Base-by-base conservation (phyloP, 2,329 filamentous ascomycete species). In the Penicillium sumatraense region DNA sequence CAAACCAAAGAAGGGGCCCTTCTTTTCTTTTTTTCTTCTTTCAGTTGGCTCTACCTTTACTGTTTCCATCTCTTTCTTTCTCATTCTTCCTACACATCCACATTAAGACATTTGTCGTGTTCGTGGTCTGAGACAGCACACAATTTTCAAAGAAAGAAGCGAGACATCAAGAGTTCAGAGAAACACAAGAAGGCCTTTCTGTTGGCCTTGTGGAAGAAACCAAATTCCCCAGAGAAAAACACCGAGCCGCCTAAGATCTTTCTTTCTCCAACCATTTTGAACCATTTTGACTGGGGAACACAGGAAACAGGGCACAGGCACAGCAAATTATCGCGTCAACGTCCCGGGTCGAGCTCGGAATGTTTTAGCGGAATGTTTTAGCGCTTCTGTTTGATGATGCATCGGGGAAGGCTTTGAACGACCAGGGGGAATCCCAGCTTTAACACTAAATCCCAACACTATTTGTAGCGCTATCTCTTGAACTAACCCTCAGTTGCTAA, bases 331-430 rank as follows among this genome's bases (percentile, higher is more conserved):
- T 49, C 44, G 49, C 38, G 47, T 53, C 51, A 55, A 56, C 55
- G 50, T 53, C 38, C 51, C 56, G 44, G 53, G 51, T 50, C 54
- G 59, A 61, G 47, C 56, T 62, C 59, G 57, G 63, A 60, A 60
- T 59, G 59, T 62, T 24, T 62, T 52, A 51, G 56, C 51, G 57
- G 62, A 60, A 61, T 59, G 60, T 62, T 24, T 62, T 52, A 48
- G 54, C 51, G 57, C 56, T 59, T n/a, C 58, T 66, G 62, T 68
- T 68, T 69, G 67, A 62, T 63, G 53, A n/a, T n/a, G n/a, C 51
- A 49, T 48, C 10, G 27, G 54, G 51, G 38, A 57, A 55, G 31
- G 16, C 26, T 38, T 42, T 45, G 11, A 26, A 31, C 10, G 16
- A 14, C 42, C 18, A 29, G 16, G 14, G 40, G 14, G n/a, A n/a